These are phyloP conservation scores for Pichia sp. DNA, from an alignment of 1,139 yeast species.

Conservation along the genomic window DNA sequence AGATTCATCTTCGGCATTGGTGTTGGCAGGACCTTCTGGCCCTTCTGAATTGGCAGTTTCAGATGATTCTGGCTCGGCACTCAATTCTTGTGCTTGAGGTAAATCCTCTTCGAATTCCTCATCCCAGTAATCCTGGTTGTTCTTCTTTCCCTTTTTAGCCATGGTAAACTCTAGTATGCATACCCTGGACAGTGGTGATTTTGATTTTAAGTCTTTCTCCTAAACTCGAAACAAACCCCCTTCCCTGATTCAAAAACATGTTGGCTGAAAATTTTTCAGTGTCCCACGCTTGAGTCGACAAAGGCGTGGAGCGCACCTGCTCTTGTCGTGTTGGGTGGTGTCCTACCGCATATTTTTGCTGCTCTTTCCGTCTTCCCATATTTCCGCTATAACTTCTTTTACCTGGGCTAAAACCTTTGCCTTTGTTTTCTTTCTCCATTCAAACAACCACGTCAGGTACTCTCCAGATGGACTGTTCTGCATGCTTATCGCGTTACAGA, in stretches of 20 bases:
- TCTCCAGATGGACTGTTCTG: slow-evolving; percentile 5
- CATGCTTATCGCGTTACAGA: slow-evolving; percentile 8
- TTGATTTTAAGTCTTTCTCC: neutral
- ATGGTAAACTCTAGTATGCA: slow-evolving; percentile 18
- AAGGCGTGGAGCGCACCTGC: neutral
- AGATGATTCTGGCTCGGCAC: slow-evolving; percentile 20
- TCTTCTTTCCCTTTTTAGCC: slow-evolving; percentile 47
- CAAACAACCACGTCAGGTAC: slow-evolving; percentile 5
- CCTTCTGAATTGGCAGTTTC: slow-evolving; percentile 21
- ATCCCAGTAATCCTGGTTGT: slow-evolving; percentile 65
- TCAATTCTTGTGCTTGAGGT: slow-evolving; percentile 53
- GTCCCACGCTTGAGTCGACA: neutral
- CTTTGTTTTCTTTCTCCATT: neutral
- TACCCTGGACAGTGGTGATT: neutral
- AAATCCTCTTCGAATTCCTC: slow-evolving; percentile 61
- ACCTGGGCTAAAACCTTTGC: neutral
- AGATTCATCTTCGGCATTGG: slow-evolving; percentile 42
- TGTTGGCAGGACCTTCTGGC: slow-evolving; percentile 28
- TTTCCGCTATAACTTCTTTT: neutral
- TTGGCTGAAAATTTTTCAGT: slow-evolving; percentile 3
- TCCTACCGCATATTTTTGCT: neutral
- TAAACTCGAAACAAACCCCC: slow-evolving; percentile 2
- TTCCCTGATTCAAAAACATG: neutral
- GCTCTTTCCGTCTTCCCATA: neutral
- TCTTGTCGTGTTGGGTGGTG: neutral